phyloP scores from a whole-genome alignment of 1,284 basidiomycete species.

The Apiotrichum gamsii region DNA sequence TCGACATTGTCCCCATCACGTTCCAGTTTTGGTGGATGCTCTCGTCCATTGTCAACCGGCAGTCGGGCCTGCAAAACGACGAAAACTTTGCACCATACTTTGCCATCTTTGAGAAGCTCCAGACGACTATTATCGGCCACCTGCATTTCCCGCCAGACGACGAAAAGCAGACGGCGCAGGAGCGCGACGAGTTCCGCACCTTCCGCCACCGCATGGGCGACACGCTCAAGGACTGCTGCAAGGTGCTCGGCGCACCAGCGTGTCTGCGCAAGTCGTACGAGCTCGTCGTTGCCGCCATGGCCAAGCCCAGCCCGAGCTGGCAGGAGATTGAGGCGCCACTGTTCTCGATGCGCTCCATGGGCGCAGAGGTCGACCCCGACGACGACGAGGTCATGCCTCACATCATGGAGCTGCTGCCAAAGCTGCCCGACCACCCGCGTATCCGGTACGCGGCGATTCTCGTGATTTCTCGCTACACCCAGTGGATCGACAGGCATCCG shows the following conservation, averaged over 20 bases:
- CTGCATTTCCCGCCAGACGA: constrained; percentile 82
- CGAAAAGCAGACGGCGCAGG: constrained; percentile 70
- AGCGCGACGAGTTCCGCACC: constrained; percentile 85
- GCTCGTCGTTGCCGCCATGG: constrained; percentile 67
- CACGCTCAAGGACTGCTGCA: constrained; percentile 97
- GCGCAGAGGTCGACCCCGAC: constrained; percentile 77
- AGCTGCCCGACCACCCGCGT: constrained; percentile 80
- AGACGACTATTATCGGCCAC: constrained; percentile 82
- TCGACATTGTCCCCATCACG: constrained; percentile 96
- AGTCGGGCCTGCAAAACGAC: constrained; percentile 21
- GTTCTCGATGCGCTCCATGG: constrained; percentile 98
- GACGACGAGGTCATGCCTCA: constrained; percentile 84
- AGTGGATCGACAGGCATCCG: constrained; percentile 91
- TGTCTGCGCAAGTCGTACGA: constrained; percentile 79
- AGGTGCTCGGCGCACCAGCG: constrained; percentile 78
- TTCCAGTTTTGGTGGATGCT: constrained; percentile 98
- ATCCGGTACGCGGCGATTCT: constrained; percentile 93
- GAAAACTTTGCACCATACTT: constrained; percentile 52
- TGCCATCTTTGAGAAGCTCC: constrained; percentile 75
- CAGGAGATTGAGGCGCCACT: constrained; percentile 96
- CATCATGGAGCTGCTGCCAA: constrained; percentile 91
- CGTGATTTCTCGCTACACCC: constrained; percentile 91
- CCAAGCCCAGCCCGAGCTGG: constrained; percentile 58
- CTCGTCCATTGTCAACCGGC: constrained; percentile 64
- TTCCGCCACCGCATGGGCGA: constrained; percentile 99